Conservation (phyloP, 2,329 filamentous ascomycete genomes). For the Tolypocladium cylindrosporum region DNA sequence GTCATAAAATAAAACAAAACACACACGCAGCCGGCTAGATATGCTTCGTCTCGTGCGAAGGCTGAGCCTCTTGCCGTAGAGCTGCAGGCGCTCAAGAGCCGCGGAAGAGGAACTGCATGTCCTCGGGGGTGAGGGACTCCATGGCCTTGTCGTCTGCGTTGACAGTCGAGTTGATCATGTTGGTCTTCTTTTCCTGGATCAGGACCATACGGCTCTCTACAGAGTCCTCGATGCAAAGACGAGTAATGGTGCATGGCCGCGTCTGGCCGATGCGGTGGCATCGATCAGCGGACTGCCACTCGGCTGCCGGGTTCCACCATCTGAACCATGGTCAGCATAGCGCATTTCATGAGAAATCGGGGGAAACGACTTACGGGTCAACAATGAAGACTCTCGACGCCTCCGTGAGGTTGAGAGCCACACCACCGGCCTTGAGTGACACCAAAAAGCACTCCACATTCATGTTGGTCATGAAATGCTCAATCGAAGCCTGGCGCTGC, state of each 20-base stretch:
- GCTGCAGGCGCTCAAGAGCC: constrained; percentile 29
- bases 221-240: constrained; percentile 91
- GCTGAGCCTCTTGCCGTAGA: background rate
- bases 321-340: constrained; percentile 31
- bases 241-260: constrained; percentile 86
- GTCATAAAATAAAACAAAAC: no score
- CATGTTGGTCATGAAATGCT: constrained; percentile 92
- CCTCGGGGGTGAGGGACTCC: constrained; percentile 81
- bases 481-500: constrained; percentile 86
- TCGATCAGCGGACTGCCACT: constrained; percentile 94
- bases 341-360: background rate
- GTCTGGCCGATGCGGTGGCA: constrained; percentile 94
- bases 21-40: background rate
- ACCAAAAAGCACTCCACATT: constrained; percentile 95
- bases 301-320: constrained; percentile 99
- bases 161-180: constrained; percentile 95
- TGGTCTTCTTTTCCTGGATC: constrained; percentile 96
- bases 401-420: constrained; percentile 90
- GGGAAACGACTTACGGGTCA: constrained; percentile 62
- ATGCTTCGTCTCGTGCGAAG: background rate
- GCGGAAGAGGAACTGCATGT: constrained; percentile 94
- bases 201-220: constrained; percentile 94
- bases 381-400: constrained; percentile 93
- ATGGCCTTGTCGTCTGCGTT: constrained; percentile 86
- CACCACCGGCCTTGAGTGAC: constrained; percentile 89